A percentile compares a stretch with the other conserved stretches of the same genome.
These are phyloP conservation scores for Pythium oligandrum DNA, from an alignment of 352 stramenopile genomes.

Conservation along the genomic window DNA sequence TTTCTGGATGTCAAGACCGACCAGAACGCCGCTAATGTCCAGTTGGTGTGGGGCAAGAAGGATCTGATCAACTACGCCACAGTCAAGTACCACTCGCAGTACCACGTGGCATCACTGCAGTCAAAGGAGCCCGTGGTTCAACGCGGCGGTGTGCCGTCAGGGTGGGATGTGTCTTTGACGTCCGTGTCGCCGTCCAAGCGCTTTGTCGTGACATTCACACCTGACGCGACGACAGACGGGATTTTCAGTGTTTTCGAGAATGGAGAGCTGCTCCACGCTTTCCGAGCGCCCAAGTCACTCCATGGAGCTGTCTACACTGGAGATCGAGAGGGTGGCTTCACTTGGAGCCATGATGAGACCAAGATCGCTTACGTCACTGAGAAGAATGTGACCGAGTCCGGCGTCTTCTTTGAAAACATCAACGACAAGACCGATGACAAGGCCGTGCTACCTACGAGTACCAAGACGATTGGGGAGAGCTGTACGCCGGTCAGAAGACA, in stretches of 20 bases:
- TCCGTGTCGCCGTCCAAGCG: slow-evolving; percentile 51
- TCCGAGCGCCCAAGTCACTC: slow-evolving; percentile 64
- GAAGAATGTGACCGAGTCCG: slow-evolving; percentile 42
- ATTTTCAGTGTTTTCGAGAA: slow-evolving; percentile 24
- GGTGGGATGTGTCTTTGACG: slow-evolving; percentile 34
- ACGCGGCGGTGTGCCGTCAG: slow-evolving; percentile 28
- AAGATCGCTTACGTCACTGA: slow-evolving; percentile 73
- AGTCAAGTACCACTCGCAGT: slow-evolving; percentile 51
- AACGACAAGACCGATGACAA: slow-evolving; percentile 29
- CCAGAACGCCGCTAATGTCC: slow-evolving; percentile 28
- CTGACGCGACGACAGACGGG: slow-evolving; percentile 15
- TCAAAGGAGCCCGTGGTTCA: slow-evolving; percentile 20
- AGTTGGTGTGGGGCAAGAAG: slow-evolving; percentile 56
- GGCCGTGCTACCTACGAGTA: slow-evolving; percentile 34
- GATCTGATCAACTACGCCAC: slow-evolving; percentile 53
- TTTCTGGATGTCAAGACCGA: slow-evolving; percentile 22
- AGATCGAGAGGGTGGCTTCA: slow-evolving; percentile 63
- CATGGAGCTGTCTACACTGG: slow-evolving; percentile 68
- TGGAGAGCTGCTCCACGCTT: slow-evolving; percentile 34
- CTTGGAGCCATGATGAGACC: slow-evolving; percentile 73
- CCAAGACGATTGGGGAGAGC: slow-evolving; percentile 81
- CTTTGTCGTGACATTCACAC: slow-evolving; percentile 53
- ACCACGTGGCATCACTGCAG: slow-evolving; percentile 31
- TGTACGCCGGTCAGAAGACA: slow-evolving; percentile 74
- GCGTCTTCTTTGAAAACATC: slow-evolving; percentile 52